These are phyloP conservation scores for Linnemannia zychae DNA, from an alignment of 192 early-diverging fungal species.

Conservation along the genomic window DNA sequence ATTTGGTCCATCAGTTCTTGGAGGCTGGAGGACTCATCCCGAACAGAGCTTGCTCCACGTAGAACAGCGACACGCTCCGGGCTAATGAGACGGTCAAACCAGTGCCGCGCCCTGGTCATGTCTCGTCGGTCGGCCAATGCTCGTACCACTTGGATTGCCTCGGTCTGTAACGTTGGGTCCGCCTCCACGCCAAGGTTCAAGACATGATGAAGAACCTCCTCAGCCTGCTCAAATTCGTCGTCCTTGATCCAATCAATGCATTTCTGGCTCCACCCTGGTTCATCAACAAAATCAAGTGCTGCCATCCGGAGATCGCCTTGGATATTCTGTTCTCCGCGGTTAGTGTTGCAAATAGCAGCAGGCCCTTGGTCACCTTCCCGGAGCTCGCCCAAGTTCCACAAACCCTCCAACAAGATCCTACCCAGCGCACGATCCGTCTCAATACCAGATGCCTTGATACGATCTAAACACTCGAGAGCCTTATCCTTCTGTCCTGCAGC, in stretches of 20 bases:
- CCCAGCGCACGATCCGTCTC: conserved; percentile 44
- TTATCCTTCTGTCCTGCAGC: conserved; percentile 34
- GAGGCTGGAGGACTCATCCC: not conserved
- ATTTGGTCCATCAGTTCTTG: conserved; percentile 16
- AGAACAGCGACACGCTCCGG: not conserved
- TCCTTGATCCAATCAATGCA: conserved; percentile 26
- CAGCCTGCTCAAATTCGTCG: conserved; percentile 28
- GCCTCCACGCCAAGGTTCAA: not conserved
- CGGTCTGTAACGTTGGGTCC: not conserved
- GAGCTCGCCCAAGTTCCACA: conserved; percentile 26
- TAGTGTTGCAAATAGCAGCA: not conserved
- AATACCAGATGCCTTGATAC: conserved; percentile 33
- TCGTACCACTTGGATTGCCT: conserved; percentile 24
- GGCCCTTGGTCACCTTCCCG: conserved; percentile 37
- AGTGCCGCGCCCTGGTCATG: conserved; percentile 39
- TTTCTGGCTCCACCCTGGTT: conserved; percentile 31
- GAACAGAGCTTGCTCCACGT: not conserved
- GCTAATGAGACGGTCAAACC: conserved; percentile 23
- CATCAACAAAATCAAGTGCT: not conserved
- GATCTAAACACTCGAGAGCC: conserved; percentile 31
- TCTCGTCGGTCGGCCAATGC: conserved; percentile 22
- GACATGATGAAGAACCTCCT: conserved; percentile 32
- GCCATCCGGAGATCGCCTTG: not conserved
- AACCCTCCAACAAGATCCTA: conserved; percentile 30
- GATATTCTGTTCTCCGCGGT: not conserved